Evolutionary conservation across 352 stramenopile genomes (phyloP), one percentile per base, ranked within the genome.

Genomic region (Globisporangium mamillatum): DNA sequence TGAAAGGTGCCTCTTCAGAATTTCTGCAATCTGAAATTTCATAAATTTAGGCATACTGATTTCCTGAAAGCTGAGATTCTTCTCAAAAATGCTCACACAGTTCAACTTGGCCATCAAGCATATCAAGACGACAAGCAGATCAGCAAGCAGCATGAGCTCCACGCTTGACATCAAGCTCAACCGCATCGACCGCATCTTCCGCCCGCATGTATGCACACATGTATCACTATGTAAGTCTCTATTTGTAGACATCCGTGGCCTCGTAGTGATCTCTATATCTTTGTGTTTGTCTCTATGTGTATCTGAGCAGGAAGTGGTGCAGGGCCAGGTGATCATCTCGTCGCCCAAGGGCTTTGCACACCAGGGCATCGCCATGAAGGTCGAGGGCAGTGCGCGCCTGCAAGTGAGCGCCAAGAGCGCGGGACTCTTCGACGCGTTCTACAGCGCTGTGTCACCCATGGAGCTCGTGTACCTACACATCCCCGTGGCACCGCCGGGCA

Each of bases 401-500:
- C 88, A 96, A 53, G 63, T 97, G 22, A 94, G 84, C 56, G 86
- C 82, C 63, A 93, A 94, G 55, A 91, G 78, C 63, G 74, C 84
- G 0, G 88, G 90, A 0, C 70, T 96, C 9, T 94, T 96, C 41
- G 90, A 97, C 32, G 82, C 90, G 4, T 94, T 94, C 60, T 92
- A 93, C 75, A 95, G 87, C 57, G 75, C 80, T 3, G 82, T 96
- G 18, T 41, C 77, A 27, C 88, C 87, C 41, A 62, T 95, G 64
- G 86, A 95, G 54, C 76, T 97, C 56, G 78, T 97, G 14, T 91
- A 93, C 58, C 90, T 94, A 70, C 88, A 95, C 63, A 84, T 95
- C 58, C 86, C 86, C 2, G 69, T 95, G 38, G 80, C 81, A 8
- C 72, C 74, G 4, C 67, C 86, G 4, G 86, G 88, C 58, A 93